Percentiles rank a stretch among this genome's conserved stretches.
These are phyloP conservation scores for Podaxis carcinomalis DNA, from an alignment of 768 basidiomycete genomes.

Conservation along the genomic window DNA sequence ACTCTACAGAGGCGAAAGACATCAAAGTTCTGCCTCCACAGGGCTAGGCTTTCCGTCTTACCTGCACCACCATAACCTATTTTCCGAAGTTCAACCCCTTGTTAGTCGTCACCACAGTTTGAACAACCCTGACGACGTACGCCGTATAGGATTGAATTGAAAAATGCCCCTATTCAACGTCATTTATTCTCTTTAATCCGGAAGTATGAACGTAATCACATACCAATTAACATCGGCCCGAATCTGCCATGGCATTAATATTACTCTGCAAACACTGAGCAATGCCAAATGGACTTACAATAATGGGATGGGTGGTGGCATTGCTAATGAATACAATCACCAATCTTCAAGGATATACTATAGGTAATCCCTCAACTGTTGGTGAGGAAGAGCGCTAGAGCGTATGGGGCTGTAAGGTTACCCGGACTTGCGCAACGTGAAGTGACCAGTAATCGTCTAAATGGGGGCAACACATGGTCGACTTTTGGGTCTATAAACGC, in stretches of 20 bases:
- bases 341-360: not conserved
- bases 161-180: constrained; percentile 19
- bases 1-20: constrained; percentile 14
- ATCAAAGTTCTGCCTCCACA: not conserved
- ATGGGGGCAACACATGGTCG: not conserved
- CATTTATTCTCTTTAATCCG: not conserved
- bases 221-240: constrained; percentile 17
- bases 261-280: not conserved
- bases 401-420: not conserved
- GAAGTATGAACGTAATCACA: not conserved
- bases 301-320: constrained; percentile 9
- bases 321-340: not conserved
- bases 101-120: not conserved
- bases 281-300: constrained; percentile 3
- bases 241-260: constrained; percentile 2
- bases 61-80: constrained; percentile 27
- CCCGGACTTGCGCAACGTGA: not conserved
- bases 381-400: not conserved
- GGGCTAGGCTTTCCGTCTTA: not conserved
- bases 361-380: not conserved
- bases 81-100: not conserved
- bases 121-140: constrained; percentile 14
- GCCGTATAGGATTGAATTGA: constrained; percentile 31
- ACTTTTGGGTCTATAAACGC: not conserved
- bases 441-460: not conserved